Evolutionary conservation across 2,329 filamentous ascomycete genomes (phyloP), one percentile per base, ranked within the genome.

Genomic region (Fusarium illudens): DNA sequence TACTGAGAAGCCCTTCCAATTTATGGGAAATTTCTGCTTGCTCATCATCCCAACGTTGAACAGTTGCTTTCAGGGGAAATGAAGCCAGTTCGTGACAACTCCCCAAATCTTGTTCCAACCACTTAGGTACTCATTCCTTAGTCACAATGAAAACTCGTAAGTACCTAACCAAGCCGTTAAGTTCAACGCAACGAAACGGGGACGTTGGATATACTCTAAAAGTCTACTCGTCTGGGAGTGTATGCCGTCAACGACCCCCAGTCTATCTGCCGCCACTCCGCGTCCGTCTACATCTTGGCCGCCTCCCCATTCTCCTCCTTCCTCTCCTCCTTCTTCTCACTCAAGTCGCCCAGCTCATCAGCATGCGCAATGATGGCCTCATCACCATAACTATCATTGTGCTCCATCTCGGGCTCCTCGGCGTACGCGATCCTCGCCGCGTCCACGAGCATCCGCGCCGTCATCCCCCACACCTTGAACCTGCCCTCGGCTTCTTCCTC

Each of bases 381-480:
- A 70, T 89, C 87, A 6, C 87, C 87, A 72, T 81, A 84, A 55
- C 82, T 79, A 4, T 75, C 71, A 57, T 87, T 88, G 68, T 88
- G 85, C 81, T 96, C 93, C 77, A 97, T 97, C 76, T 93, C 91
- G 4, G 95, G 95, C 75, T 92, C 88, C 79, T 91, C 86, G 3
- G 81, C 90, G 77, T 96, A 98, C 19, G 94, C 95, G 17, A 97
- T 85, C 65, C 92, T 84, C 32, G 95, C 94, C 5, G 92, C 91
- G 79, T 98, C 95, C 6, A 97, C 92, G 57, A 97, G 78, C 57
- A 98, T 95, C 54, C 93, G 84, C 3, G 93, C 95, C 55, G 95
- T 98, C 93, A 98, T 95, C 15, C 95, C 95, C 87, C 94, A 97
- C 5, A 98, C 94, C 71, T 92, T 89, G 79, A 96, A 97, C 34